Conservation (phyloP, 768 basidiomycete genomes). For the Hirschioporus abietinus region DNA sequence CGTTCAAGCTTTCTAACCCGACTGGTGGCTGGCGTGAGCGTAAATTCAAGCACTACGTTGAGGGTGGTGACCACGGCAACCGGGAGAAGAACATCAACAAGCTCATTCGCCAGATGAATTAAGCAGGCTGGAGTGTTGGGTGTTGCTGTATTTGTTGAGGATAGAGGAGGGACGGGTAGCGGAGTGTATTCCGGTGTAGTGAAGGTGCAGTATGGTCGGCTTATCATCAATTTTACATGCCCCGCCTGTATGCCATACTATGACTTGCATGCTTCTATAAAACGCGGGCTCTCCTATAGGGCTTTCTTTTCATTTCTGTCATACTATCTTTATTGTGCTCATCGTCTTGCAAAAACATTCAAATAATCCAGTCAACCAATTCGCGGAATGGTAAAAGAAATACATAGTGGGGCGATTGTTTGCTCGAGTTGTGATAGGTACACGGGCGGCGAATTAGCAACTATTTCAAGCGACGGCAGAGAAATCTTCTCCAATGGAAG, state of each 20-base stretch:
- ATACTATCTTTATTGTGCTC: not conserved
- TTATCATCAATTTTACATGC: constrained; percentile 1
- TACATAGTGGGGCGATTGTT: no score
- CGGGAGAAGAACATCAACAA: constrained; percentile 97
- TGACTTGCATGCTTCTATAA: constrained; percentile 3
- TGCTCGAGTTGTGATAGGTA: no score
- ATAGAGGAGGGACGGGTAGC: not conserved
- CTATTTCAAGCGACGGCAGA: no score
- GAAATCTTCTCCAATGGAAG: no score
- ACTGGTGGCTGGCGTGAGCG: constrained; percentile 96
- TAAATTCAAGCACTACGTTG: constrained; percentile 95
- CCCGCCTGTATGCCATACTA: constrained; percentile 2
- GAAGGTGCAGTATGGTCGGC: constrained; percentile 2
- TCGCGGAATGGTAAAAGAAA: no score
- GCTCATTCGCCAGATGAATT: constrained; percentile 95
- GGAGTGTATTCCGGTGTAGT: not conserved
- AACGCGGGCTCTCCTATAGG: constrained; percentile 1
- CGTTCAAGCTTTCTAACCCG: constrained; percentile 99
- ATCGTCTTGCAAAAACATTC: not conserved
- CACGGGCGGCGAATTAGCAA: no score
- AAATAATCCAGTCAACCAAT: not conserved
- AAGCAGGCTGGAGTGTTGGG: constrained; percentile 16
- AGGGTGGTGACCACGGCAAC: constrained; percentile 97
- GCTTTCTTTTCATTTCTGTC: not conserved
- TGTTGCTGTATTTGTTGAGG: not conserved